These are phyloP conservation scores for Backusella psychrophila DNA, from an alignment of 192 early-diverging fungal genomes.

Conservation along the genomic window DNA sequence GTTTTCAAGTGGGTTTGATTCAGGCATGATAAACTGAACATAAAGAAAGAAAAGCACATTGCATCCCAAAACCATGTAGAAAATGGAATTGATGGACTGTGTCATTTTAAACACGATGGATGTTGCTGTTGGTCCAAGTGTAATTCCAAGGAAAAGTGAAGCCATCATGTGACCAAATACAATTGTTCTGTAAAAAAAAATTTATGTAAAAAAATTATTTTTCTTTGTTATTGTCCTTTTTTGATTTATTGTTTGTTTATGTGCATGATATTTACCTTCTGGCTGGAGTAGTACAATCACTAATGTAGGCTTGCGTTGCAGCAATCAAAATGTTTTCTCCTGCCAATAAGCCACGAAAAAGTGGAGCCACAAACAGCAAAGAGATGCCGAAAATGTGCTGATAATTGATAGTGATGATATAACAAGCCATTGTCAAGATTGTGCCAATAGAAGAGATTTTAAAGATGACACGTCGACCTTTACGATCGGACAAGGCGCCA, in stretches of 20 bases:
- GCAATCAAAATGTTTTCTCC: slow-evolving; percentile 24
- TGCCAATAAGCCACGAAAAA: slow-evolving; percentile 27
- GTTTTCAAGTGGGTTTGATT: slow-evolving; percentile 23
- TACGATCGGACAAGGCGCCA: slow-evolving; percentile 33
- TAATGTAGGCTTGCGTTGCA: slow-evolving; percentile 33
- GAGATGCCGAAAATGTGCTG: slow-evolving; percentile 20
- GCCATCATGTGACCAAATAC: slow-evolving; percentile 17
- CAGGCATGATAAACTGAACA: slow-evolving; percentile 21
- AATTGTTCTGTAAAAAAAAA: slow-evolving; percentile 3
- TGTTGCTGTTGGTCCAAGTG: slow-evolving; percentile 3
- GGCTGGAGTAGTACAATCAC: slow-evolving; percentile 29
- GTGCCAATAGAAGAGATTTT: slow-evolving; percentile 19
- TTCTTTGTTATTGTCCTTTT: neutral
- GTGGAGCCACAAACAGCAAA: slow-evolving; percentile 27
- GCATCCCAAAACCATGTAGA: neutral
- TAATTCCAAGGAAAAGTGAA: slow-evolving; percentile 5
- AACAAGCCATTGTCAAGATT: slow-evolving; percentile 11
- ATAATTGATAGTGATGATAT: slow-evolving; percentile 16
- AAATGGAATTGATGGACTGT: neutral
- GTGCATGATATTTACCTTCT: slow-evolving; percentile 18
- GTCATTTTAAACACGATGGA: neutral
- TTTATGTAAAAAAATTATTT: neutral
- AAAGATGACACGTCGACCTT: slow-evolving; percentile 29
- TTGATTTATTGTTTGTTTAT: neutral
- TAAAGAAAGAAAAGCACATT: slow-evolving; percentile 11